Evolutionary conservation across 2,329 filamentous ascomycete genomes (phyloP).

Genomic region (Thermothelomyces thermophilus): DNA sequence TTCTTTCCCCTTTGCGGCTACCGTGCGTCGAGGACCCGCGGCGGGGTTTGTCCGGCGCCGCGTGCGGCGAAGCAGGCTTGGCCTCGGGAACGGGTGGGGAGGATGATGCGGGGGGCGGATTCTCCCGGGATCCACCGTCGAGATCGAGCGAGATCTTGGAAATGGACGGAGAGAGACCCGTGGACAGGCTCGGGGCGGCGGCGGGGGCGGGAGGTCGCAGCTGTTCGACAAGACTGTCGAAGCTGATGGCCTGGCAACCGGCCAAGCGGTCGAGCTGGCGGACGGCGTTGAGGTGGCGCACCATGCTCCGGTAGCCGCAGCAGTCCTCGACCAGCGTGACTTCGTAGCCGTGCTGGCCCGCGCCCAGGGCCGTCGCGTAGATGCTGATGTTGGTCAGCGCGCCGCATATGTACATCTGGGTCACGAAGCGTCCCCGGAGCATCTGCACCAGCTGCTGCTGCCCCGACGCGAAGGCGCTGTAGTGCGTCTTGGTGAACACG

Average conservation of each 20-base stretch:
- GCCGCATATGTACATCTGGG: conserved; percentile 83
- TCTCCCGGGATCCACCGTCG: conserved; percentile 24
- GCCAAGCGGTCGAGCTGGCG: conserved; percentile 66
- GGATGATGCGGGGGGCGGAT: conserved; percentile 19
- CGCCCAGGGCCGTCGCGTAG: conserved; percentile 86
- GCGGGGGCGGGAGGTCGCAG: conserved; percentile 20
- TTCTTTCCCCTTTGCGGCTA: background rate
- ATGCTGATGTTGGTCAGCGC: conserved; percentile 82
- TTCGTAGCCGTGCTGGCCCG: conserved; percentile 77
- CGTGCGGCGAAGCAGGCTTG: conserved; percentile 9
- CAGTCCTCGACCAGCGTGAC: conserved; percentile 86
- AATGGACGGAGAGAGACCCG: conserved; percentile 29
- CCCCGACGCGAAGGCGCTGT: conserved; percentile 78
- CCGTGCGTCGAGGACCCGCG: background rate
- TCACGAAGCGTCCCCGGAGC: conserved; percentile 81
- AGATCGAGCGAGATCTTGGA: conserved; percentile 31
- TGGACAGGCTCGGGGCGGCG: conserved; percentile 9
- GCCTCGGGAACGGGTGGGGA: conserved; percentile 23
- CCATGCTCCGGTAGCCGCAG: conserved; percentile 67
- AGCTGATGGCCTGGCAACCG: conserved; percentile 60
- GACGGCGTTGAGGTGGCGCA: conserved; percentile 64
- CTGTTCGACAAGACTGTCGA: conserved; percentile 48
- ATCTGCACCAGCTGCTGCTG: conserved; percentile 59
- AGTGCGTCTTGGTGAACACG: conserved; percentile 63
- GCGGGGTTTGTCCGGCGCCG: conserved; percentile 1